Base-by-base conservation (phyloP, 1,139 yeast species). In the Pichia sp. region DNA sequence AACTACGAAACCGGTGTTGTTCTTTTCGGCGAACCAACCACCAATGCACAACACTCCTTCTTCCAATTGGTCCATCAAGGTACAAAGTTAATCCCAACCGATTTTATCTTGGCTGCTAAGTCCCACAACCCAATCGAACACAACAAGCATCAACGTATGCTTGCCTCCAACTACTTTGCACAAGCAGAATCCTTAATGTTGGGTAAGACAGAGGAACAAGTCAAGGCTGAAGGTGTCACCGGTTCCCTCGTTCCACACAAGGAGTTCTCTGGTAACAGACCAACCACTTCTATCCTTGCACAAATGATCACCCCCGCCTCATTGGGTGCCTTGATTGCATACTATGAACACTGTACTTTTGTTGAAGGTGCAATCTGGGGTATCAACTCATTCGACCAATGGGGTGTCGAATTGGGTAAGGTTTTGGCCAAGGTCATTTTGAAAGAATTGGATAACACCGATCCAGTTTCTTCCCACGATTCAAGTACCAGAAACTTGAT, bases 321-420 rank as follows among this genome's bases (percentile, higher is more conserved):
- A 54, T 81, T 93, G 65, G 99, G 99, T 75, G 83, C 98, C 52
- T 80, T 93, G 75, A 93, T 93, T 72, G 97, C 96, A 53, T 93
- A 93, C 82, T 93, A 93, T 77, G 99, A 93, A 78, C 97, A 90
- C 73, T 81, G 90, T 57, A 93, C 98, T 43, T 93, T 93, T 75
- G 92, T 92, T 58, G 99, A 93, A 77, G 99, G 99, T 75, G 99
- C 99, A 57, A 76, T 93, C 69, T 93, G 99, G 99, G 93, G 95
- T 82, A 92, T 93, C 78, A 93, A 93, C 83, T 92, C 98, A 16
- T 93, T 90, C 71, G 99, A 93, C 79, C 99, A 93, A 80, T 93
- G 98, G 97, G 99, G 99, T 75, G 99, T 93, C 67, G 99, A 93
- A 78, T 87, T 93, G 68, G 99, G 99, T 72, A 93, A 93, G 79